A percentile compares a stretch with the other conserved stretches of the same genome.
Evolutionary conservation across 495 filamentous ascomycete species (phyloP).

Genomic region (Collariella sp.): DNA sequence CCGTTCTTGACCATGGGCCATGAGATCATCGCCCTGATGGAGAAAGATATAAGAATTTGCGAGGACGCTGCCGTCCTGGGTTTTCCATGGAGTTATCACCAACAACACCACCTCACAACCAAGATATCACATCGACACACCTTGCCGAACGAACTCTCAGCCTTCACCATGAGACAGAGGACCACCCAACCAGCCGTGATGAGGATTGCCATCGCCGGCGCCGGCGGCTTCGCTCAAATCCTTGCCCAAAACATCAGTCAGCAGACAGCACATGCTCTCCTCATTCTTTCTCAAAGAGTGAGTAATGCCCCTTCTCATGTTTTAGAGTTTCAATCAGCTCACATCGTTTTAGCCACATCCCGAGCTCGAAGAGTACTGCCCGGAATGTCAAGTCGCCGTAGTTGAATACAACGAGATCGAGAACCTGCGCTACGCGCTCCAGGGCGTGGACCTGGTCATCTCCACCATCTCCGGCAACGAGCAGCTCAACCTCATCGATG

Average conservation of each 20-base stretch:
- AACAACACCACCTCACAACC: not conserved
- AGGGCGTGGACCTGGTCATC: constrained; percentile 65
- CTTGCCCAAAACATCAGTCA: constrained; percentile 50
- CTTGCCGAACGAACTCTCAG: not conserved
- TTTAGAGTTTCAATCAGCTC: not conserved
- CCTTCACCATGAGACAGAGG: constrained; percentile 32
- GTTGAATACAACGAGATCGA: constrained; percentile 54
- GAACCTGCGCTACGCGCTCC: constrained; percentile 52
- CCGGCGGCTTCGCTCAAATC: constrained; percentile 56
- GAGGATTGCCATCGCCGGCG: constrained; percentile 67
- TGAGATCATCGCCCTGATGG: not conserved
- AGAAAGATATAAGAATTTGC: not conserved
- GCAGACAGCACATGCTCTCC: constrained; percentile 51
- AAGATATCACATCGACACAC: not conserved
- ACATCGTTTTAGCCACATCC: constrained; percentile 19
- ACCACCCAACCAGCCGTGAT: constrained; percentile 41
- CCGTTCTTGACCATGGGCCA: not conserved
- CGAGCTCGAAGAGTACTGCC: constrained; percentile 34
- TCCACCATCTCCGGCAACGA: constrained; percentile 58
- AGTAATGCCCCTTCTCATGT: constrained; percentile 5
- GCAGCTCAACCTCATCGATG: constrained; percentile 65
- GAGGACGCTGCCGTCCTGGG: not conserved
- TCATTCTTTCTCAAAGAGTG: constrained; percentile 60
- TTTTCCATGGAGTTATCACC: not conserved
- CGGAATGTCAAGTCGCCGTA: constrained; percentile 50